Base-by-base conservation (phyloP, 2,329 filamentous ascomycete species). In the Dactylellina drechsleri region DNA sequence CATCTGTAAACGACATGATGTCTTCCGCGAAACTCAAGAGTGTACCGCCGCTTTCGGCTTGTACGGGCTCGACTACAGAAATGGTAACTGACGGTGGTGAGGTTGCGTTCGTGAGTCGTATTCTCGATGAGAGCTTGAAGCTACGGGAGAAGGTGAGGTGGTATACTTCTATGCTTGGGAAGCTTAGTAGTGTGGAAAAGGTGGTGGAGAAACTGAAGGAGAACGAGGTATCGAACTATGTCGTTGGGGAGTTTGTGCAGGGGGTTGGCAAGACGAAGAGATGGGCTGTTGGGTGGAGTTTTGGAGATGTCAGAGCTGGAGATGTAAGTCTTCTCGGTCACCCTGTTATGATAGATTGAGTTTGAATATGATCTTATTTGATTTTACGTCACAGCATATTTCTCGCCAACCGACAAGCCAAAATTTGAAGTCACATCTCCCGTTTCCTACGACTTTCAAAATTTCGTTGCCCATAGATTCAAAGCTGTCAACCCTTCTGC, bases 141-240 rank as follows among this genome's bases (percentile, higher is more conserved):
- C 56, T 71, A 4, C 83, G 84, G 16, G 84, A 86, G 0, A 85
- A 85, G 8, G 88, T 96, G 0, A 87, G 87, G 74, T 99, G 95
- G 95, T 98, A 95, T 81, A 95, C 91, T 0, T 89, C 89, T 64
- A 96, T 98, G 92, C 84, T 98, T 0, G 93, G 94, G 0, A 96
- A 96, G 79, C 84, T 92, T 31, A 85, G 86, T 0, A 93, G 90
- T 77, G 84, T 92, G 2, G 85, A 90, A 0, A 83, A 84, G 0
- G 82, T 90, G 0, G 83, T 97, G 0, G 84, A 89, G 4, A 84
- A 85, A 60, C 84, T 90, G 6, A 81, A 88, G 2, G 86, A 86
- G 15, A 80, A 85, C 8, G 84, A 83, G 0, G 86, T 96, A 43
- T 84, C 84, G 43, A 99, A 98, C 80, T 97, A 89, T 78, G 93